Conservation (phyloP, 2,329 filamentous ascomycete species). For the Pseudocercospora musae region DNA sequence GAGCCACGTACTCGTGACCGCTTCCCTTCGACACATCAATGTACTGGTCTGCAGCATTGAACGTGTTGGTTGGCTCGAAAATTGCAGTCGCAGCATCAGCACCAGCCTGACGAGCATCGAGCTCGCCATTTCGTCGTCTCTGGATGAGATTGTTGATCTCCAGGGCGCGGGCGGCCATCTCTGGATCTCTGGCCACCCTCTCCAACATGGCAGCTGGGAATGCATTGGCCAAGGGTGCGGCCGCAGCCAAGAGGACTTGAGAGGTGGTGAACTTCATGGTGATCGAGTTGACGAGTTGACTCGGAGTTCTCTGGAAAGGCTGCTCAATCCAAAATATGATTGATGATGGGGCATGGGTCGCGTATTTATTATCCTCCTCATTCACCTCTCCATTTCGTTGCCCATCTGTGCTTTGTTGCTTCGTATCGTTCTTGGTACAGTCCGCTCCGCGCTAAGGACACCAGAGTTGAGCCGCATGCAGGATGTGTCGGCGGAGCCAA, state of each 20-base stretch:
- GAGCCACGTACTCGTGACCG: slow-evolving; percentile 29
- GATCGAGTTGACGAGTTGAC: not conserved
- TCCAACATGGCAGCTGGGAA: slow-evolving; percentile 15
- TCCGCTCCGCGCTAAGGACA: not conserved
- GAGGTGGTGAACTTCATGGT: slow-evolving; percentile 13
- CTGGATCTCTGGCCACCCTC: not conserved
- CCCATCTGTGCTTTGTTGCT: not conserved
- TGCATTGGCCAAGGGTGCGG: slow-evolving; percentile 8
- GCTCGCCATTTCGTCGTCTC: slow-evolving; percentile 20
- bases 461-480: not conserved
- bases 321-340: not conserved
- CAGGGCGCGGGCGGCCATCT: slow-evolving; percentile 5
- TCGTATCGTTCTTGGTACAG: not conserved
- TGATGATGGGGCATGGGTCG: not conserved
- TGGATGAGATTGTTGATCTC: slow-evolving; percentile 2
- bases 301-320: not conserved
- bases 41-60: slow-evolving; percentile 31
- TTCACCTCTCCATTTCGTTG: not conserved
- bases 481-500: not conserved
- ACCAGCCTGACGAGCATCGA: slow-evolving; percentile 18
- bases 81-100: slow-evolving; percentile 22
- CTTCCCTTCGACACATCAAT: slow-evolving; percentile 26
- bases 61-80: slow-evolving; percentile 25
- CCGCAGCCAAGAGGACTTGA: slow-evolving; percentile 5
- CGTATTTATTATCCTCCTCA: not conserved